These are phyloP conservation scores for Adansonia grandidieri DNA, from an alignment of 441 rosid species.

Conservation along the genomic window DNA sequence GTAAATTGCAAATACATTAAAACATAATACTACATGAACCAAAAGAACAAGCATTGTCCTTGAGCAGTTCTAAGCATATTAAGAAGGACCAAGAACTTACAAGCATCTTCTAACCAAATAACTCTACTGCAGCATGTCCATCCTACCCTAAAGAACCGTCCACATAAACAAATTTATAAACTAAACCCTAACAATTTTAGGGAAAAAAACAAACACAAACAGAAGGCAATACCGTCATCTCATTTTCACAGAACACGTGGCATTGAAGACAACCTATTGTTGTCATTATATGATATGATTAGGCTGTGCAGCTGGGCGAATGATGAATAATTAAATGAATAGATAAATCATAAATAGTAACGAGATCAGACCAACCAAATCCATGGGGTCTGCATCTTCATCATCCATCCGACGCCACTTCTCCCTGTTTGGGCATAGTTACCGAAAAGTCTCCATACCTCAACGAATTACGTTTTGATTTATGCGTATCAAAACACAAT, in stretches of 20 bases:
- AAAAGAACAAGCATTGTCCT: background rate
- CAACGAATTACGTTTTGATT: too few relatives aligned
- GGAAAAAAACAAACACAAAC: background rate
- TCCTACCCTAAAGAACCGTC: background rate
- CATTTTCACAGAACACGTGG: background rate
- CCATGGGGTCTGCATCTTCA: conserved; percentile 58
- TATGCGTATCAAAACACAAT: too few relatives aligned
- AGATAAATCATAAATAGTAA: conserved; percentile 3
- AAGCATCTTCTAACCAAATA: background rate
- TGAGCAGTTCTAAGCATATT: background rate
- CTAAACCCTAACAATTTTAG: background rate
- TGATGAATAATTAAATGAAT: background rate
- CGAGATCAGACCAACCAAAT: conserved; percentile 20
- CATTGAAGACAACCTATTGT: background rate
- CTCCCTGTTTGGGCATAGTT: conserved; percentile 45
- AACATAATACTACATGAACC: background rate
- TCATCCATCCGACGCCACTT: conserved; percentile 72
- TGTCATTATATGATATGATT: background rate
- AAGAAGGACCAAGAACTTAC: too few relatives aligned
- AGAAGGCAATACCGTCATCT: background rate
- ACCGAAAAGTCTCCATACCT: too few relatives aligned
- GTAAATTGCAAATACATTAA: background rate
- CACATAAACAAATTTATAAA: background rate
- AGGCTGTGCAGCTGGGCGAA: too few relatives aligned
- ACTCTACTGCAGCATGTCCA: background rate